These are phyloP conservation scores for Mycena latifolia DNA, from an alignment of 768 basidiomycete genomes.

Conservation along the genomic window DNA sequence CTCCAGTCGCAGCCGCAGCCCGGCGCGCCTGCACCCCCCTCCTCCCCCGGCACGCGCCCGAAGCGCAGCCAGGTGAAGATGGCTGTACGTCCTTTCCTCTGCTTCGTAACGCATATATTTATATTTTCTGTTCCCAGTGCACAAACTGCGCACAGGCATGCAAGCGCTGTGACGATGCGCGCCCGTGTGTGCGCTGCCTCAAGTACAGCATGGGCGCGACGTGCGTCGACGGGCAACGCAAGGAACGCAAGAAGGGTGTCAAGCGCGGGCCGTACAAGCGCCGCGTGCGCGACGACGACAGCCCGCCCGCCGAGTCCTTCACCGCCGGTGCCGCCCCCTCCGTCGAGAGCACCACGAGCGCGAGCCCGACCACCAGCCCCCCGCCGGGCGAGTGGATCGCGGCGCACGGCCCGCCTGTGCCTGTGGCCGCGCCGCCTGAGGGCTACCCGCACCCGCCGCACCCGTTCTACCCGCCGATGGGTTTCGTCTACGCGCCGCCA, in stretches of 20 bases:
- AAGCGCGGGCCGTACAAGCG: constrained; percentile 91
- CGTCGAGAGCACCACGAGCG: not conserved
- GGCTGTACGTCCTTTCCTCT: constrained; percentile 57
- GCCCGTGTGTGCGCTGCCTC: constrained; percentile 91
- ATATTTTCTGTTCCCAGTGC: constrained; percentile 55
- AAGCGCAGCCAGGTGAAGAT: constrained; percentile 93
- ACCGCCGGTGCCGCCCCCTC: not conserved
- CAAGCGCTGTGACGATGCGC: constrained; percentile 89
- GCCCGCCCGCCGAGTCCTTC: constrained; percentile 12
- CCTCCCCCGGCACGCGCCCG: constrained; percentile 54
- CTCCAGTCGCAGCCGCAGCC: constrained; percentile 2
- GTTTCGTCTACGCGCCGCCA: constrained; percentile 18
- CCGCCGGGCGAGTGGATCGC: constrained; percentile 23
- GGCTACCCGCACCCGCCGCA: constrained; percentile 26
- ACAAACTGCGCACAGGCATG: constrained; percentile 91
- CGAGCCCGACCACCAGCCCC: not conserved
- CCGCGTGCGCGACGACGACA: constrained; percentile 53
- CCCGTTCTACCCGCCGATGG: constrained; percentile 33
- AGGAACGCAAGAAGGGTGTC: constrained; percentile 92
- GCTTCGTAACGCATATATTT: not conserved
- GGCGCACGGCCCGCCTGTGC: not conserved
- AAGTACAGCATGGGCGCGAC: constrained; percentile 86
- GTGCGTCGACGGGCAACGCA: constrained; percentile 92
- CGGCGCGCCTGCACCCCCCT: constrained; percentile 18
- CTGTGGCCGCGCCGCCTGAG: constrained; percentile 18